Base-by-base conservation (phyloP, 2,329 filamentous ascomycete species). In the Sphaerulina musiva region DNA sequence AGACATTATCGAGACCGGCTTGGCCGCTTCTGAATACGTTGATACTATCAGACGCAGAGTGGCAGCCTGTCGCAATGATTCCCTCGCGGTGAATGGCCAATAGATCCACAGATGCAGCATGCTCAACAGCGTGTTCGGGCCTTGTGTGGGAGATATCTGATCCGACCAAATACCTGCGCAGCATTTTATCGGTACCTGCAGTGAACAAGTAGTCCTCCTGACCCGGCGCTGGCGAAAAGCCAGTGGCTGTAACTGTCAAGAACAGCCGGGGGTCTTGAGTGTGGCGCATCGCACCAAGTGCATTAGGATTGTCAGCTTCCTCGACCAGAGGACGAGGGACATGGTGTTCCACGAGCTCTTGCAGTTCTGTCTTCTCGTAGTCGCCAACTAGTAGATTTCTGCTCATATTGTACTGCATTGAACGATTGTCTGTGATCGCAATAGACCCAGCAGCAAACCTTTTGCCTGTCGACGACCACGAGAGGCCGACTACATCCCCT, bases 341-440 rank as follows among this genome's bases (percentile, higher is more conserved):
- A 36, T 72, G 73, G 61, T 84, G 81, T 47, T 80, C 75, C 1
- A 78, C 73, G 0, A 84, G 64, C 57, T 83, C 81, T 49, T 72
- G 68, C 6, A 84, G 63, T 1, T 61, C 62, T 17, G 72, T 74
- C 1, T 62, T 60, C 1, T 63, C 58, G 2, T 74, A 57, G 56
- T 80, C 70, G 1, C 81, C 81, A 36, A 80, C 64, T 1, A 84
- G 62, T 1, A 84, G 68, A 59, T 84, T 84, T 55, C 80, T 78
- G 0, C 73, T 70, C 39, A 77, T 70, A 54, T 84, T 84, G 62
- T 84, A 84, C 40, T 80, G 76, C 75, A 81, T 79, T n/a, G 76
- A 79, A 44, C 75, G 69, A 2, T 72, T 65, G 59, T 83, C 80
- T 3, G 75, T 75, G 4, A 80, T 75, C 31, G 80, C 77, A 5